Evolutionary conservation across 139 green algal species (phyloP), one percentile per base, ranked within the genome.

Genomic region (Monoraphidium neglectum): DNA sequence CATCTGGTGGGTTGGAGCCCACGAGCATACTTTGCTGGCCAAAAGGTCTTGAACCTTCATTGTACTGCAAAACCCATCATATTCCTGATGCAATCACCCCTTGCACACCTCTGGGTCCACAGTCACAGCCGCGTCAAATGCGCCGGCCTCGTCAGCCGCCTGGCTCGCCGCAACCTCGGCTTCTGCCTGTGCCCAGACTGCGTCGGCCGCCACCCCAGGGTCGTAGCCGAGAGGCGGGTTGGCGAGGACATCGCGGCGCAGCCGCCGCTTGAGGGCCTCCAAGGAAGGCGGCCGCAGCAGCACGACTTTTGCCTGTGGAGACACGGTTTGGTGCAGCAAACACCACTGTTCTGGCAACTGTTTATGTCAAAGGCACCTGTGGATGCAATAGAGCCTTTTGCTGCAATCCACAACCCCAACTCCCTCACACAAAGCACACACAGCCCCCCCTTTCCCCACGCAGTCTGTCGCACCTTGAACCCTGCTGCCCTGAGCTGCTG

Each of bases 211-310:
- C 28, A 89, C 86, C 3, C 87, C 81, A 28, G 82, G 78, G 57
- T 90, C 85, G 65, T 92, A 88, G 15, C 86, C 86, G 38, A 88
- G 66, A 10, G 85, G 84, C 0, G 85, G 84, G 70, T 88, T 92
- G 43, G 73, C 49, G 24, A 61, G 26, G 16, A 90, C 68, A 21
- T 83, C 77, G 26, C 70, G 74, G 18, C 67, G 40, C 18, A 87
- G 57, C 3, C 67, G 70, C 68, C 70, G 32, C 21, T 74, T 33
- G 51, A 87, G 78, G 47, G 38, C 68, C 0, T 84, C 71, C 36
- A 78, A 46, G 28, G 33, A 72, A 15, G 49, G 63, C 26, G 73
- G 73, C 21, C 66, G 63, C 49, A 79, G n/a, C 61, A 66, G 72
- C 18, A 79, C 21, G 5, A 68, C 72, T 0, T 36, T 73, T 0